phyloP scores from a whole-genome alignment of 1,284 basidiomycete species.

The Malassezia psittaci region DNA sequence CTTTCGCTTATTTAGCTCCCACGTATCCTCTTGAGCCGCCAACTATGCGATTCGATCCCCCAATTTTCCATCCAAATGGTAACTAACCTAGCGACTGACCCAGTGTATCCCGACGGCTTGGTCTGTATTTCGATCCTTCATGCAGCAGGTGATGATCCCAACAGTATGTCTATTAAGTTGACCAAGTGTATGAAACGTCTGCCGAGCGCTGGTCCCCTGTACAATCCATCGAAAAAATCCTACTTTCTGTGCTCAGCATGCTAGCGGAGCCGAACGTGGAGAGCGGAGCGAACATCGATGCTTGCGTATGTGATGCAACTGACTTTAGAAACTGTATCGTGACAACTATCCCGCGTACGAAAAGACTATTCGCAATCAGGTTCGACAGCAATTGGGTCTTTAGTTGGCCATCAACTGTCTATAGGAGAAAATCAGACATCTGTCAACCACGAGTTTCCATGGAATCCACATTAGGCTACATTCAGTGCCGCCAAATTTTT shows the following conservation, averaged over 20 bases:
- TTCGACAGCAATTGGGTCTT: conserved; percentile 43
- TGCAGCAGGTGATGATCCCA: conserved; percentile 78
- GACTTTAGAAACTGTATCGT: conserved; percentile 39
- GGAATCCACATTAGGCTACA: not conserved
- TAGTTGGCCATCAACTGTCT: conserved; percentile 1
- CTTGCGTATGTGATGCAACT: conserved; percentile 43
- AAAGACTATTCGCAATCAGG: conserved; percentile 35
- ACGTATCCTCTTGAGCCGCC: conserved; percentile 47
- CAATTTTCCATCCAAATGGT: conserved; percentile 96
- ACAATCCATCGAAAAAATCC: conserved; percentile 88
- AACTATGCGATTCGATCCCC: conserved; percentile 87
- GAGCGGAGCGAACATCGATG: conserved; percentile 90
- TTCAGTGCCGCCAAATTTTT: conserved; percentile 51
- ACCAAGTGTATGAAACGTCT: conserved; percentile 63
- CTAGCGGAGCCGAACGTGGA: conserved; percentile 99
- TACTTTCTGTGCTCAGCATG: conserved; percentile 88
- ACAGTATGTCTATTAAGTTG: conserved; percentile 33
- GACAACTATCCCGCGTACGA: conserved; percentile 44
- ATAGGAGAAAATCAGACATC: too few species aligned
- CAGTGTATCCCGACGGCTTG: conserved; percentile 83
- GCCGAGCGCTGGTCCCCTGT: conserved; percentile 97
- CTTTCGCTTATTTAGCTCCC: conserved; percentile 19
- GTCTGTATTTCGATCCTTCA: conserved; percentile 99
- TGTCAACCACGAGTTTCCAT: too few species aligned
- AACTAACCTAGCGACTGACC: conserved; percentile 52